Percentiles rank a stretch among this genome's conserved stretches.
Evolutionary conservation across 2,329 filamentous ascomycete genomes (phyloP).

Genomic region (Orbilia javanica): DNA sequence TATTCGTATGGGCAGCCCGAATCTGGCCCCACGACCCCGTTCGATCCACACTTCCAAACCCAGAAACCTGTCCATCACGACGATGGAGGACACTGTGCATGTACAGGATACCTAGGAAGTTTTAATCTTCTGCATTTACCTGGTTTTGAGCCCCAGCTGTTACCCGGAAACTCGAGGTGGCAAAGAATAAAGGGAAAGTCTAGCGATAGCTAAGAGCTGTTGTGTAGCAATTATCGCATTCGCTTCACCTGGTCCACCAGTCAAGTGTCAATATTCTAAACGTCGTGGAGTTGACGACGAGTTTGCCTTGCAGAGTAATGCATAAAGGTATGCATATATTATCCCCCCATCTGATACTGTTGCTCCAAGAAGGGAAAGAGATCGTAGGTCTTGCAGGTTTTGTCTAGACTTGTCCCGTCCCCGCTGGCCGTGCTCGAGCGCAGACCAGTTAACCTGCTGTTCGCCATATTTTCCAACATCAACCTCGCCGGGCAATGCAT

Average conservation of each 20-base stretch:
- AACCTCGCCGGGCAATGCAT: conserved; percentile 25
- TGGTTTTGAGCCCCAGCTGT: conserved; percentile 17
- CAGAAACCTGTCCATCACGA: not conserved
- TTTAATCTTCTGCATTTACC: conserved; percentile 15
- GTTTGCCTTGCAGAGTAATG: conserved; percentile 30
- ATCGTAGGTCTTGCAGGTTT: conserved; percentile 10
- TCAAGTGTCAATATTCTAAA: conserved; percentile 3
- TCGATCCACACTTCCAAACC: not conserved
- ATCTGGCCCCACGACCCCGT: not conserved
- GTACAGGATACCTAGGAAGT: conserved; percentile 4
- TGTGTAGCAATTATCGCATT: conserved; percentile 12
- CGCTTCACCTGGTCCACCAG: conserved; percentile 5
- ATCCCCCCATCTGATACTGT: not conserved
- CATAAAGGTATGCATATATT: not conserved
- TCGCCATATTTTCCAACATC: conserved; percentile 32
- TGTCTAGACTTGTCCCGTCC: conserved; percentile 23
- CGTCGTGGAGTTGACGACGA: conserved; percentile 1
- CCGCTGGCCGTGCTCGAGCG: conserved; percentile 21
- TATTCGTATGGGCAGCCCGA: not conserved
- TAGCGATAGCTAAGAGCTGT: conserved; percentile 24
- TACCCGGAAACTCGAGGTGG: conserved; percentile 35
- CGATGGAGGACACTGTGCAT: not conserved
- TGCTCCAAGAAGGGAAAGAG: conserved; percentile 32
- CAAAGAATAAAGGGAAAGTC: conserved; percentile 18
- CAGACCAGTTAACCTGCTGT: conserved; percentile 10